These are phyloP conservation scores for Tylopilus subfusipes DNA, from an alignment of 768 basidiomycete genomes.

Conservation along the genomic window DNA sequence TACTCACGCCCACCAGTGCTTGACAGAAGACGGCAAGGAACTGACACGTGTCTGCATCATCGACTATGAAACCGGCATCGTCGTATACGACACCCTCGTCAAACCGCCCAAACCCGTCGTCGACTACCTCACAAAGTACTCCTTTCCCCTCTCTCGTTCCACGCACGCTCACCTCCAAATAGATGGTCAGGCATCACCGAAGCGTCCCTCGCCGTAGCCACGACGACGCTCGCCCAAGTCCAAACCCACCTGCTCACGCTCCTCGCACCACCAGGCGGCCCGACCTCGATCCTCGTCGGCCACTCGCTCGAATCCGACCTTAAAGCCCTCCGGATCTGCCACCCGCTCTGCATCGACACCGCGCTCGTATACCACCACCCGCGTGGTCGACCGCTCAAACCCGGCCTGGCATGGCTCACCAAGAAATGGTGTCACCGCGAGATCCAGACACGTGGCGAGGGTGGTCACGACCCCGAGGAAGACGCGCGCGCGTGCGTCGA, in stretches of 20 bases:
- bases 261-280: constrained; percentile 48
- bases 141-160: neutral
- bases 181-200: constrained; percentile 95
- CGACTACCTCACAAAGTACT: constrained; percentile 90
- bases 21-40: constrained; percentile 87
- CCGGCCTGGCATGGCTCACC: constrained; percentile 94
- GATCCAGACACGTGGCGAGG: constrained; percentile 81
- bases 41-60: constrained; percentile 83
- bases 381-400: constrained; percentile 88
- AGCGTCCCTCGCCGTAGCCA: constrained; percentile 60
- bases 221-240: constrained; percentile 55
- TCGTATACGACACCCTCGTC: constrained; percentile 86
- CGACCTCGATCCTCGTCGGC: constrained; percentile 78
- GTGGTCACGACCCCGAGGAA: constrained; percentile 92
- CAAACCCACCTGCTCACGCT: constrained; percentile 67
- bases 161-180: neutral
- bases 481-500: constrained; percentile 53
- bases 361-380: constrained; percentile 89
- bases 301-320: constrained; percentile 97
- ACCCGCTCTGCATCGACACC: constrained; percentile 89
- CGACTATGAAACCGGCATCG: constrained; percentile 66
- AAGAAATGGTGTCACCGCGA: constrained; percentile 89
- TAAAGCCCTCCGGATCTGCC: constrained; percentile 79
- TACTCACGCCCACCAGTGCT: constrained; percentile 50
- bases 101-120: constrained; percentile 79